phyloP scores from a whole-genome alignment of 352 stramenopile genomes.

The Globisporangium cederbergense region DNA sequence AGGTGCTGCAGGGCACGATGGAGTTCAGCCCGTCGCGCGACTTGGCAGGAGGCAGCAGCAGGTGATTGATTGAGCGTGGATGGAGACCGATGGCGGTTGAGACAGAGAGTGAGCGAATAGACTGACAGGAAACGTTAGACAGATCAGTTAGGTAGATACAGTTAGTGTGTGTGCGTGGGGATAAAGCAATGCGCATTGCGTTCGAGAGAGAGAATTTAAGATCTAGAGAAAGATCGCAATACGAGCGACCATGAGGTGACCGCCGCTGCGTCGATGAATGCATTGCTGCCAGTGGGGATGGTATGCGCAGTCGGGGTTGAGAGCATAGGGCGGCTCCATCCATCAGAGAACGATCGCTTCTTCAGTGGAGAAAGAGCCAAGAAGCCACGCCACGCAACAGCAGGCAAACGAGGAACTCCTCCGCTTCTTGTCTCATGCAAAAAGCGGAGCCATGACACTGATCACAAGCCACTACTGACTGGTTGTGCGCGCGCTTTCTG shows the following conservation, averaged over 20 bases:
- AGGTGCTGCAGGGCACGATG: slow-evolving; percentile 13
- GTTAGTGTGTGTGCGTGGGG: neutral
- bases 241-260: neutral
- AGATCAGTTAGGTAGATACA: neutral
- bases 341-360: neutral
- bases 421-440: slow-evolving; percentile 5
- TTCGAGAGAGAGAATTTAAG: too few species aligned
- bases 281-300: neutral
- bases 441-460: slow-evolving; percentile 1
- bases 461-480: neutral
- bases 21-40: slow-evolving; percentile 19
- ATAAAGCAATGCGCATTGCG: neutral
- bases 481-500: neutral
- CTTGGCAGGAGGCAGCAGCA: neutral
- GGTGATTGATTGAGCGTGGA: neutral
- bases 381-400: neutral
- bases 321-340: neutral
- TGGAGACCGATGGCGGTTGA: neutral
- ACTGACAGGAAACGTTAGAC: slow-evolving; percentile 2
- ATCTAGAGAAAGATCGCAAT: neutral
- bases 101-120: neutral
- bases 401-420: neutral
- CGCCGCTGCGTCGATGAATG: neutral
- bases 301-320: neutral
- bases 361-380: neutral